Evolutionary conservation across 1,139 yeast genomes (phyloP).

Genomic region (Maudiozyma humilis): DNA sequence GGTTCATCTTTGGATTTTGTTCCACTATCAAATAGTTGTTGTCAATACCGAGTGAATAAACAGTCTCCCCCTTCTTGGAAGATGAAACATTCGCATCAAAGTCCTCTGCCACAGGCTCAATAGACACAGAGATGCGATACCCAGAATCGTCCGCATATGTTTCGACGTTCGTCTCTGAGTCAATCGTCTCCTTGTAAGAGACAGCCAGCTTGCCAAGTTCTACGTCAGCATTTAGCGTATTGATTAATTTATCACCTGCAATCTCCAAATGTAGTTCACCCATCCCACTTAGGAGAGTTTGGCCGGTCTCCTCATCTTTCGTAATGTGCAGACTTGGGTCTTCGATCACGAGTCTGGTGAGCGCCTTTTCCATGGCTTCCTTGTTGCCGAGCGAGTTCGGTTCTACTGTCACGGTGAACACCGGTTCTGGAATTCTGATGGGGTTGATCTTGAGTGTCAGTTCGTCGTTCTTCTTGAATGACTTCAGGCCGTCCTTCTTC

Average conservation of each 20-base stretch:
- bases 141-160: slow-evolving; percentile 16
- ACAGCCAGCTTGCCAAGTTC: slow-evolving; percentile 78
- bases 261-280: slow-evolving; percentile 92
- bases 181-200: slow-evolving; percentile 73
- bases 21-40: slow-evolving; percentile 31
- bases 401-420: slow-evolving; percentile 76
- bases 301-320: slow-evolving; percentile 81
- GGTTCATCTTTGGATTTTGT: slow-evolving; percentile 24
- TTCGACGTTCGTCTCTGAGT: slow-evolving; percentile 6
- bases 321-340: slow-evolving; percentile 68
- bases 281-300: slow-evolving; percentile 85
- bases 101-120: slow-evolving; percentile 36
- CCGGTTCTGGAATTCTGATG: slow-evolving; percentile 83
- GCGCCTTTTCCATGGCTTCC: slow-evolving; percentile 57
- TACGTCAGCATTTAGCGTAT: slow-evolving; percentile 75
- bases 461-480: slow-evolving; percentile 36
- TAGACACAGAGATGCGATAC: slow-evolving; percentile 32
- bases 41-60: slow-evolving; percentile 35
- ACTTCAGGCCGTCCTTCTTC: slow-evolving; percentile 42
- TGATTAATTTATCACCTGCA: slow-evolving; percentile 64
- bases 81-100: slow-evolving; percentile 36
- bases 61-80: slow-evolving; percentile 24
- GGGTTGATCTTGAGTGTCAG: slow-evolving; percentile 55
- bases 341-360: slow-evolving; percentile 60
- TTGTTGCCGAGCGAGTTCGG: slow-evolving; percentile 80